Base-by-base conservation (phyloP, 352 stramenopile species). In the Lagenidium sp. region DNA sequence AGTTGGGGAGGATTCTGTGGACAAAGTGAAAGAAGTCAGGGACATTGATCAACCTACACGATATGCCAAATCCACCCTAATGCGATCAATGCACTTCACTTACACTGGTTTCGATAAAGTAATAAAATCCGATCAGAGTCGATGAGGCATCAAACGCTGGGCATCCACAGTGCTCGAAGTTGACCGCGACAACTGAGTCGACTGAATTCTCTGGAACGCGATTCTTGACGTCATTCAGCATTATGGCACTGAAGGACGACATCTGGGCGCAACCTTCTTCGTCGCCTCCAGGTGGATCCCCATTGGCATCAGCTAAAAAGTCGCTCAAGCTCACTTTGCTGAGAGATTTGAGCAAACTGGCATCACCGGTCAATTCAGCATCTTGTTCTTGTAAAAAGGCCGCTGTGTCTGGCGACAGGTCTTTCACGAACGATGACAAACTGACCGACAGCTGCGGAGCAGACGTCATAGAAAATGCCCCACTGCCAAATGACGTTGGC, bases 111-210 rank as follows among this genome's bases (percentile, higher is more conserved):
- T 57, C 50, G 0, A 48, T 67, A 4, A 82, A 32, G 18, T 69
- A 74, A 32, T 87, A 87, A 30, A 81, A 87, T 2, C 74, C 74
- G 4, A 85, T 41, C 2, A 78, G 57, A 2, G 57, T 38, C 13
- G 64, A 69, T 2, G 55, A 56, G 2, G 39, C 40, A 32, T 84
- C 71, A 20, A 87, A 65, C 6, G 74, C 74, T 53, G 74, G 74
- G 32, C 66, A 75, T 1, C 74, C 74, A 47, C 74, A 87, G 32
- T 71, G 59, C 19, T 55, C 57, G 42, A 87, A 87, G 36, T 87
- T 66, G 7, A 57, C 49, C 3, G 45, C 55, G n/a, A 73, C 56
- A 36, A 87, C 74, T 13, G 53, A 29, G 21, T 53, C 43, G 15
- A 74, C 54, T 4, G 42, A 25, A 37, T 55, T 48, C 47, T 74